Percentiles rank a stretch among this genome's conserved stretches.
phyloP scores from a whole-genome alignment of 2,329 filamentous ascomycete genomes.

The Pseudogymnoascus sp. region DNA sequence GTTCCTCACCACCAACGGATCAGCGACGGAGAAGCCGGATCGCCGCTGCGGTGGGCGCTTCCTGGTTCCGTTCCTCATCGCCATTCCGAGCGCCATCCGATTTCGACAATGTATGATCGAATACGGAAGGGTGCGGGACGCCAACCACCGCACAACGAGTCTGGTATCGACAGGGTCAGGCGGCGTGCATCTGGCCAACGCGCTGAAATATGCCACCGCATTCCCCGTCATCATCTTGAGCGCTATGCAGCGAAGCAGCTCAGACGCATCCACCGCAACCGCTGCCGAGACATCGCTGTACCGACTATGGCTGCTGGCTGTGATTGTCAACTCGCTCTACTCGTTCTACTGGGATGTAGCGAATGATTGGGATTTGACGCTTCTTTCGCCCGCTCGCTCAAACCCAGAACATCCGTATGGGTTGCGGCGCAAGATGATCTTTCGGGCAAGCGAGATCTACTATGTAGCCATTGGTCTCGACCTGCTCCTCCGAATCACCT shows the following conservation, averaged over 20 bases:
- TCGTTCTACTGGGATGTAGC: constrained; percentile 98
- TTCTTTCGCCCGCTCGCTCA: constrained; percentile 56
- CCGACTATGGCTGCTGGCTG: constrained; percentile 61
- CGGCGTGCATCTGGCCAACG: constrained; percentile 85
- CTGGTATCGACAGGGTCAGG: constrained; percentile 56
- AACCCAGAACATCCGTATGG: constrained; percentile 66
- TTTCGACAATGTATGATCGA: constrained; percentile 89
- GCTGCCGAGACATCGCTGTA: constrained; percentile 39
- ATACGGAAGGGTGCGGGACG: constrained; percentile 61
- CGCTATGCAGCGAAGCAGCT: constrained; percentile 61
- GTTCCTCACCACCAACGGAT: constrained; percentile 66
- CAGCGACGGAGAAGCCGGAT: constrained; percentile 73
- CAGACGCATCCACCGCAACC: constrained; percentile 31
- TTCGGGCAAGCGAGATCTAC: constrained; percentile 67
- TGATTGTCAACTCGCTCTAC: constrained; percentile 78
- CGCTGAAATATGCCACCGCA: constrained; percentile 85
- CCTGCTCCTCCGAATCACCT: constrained; percentile 76
- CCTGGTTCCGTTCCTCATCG: constrained; percentile 77
- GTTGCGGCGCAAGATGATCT: constrained; percentile 65
- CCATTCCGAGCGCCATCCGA: constrained; percentile 75
- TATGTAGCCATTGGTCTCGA: constrained; percentile 75
- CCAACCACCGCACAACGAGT: constrained; percentile 40
- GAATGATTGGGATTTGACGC: constrained; percentile 90
- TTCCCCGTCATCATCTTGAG: constrained; percentile 85
- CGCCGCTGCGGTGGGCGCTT: constrained; percentile 71